Base-by-base conservation (phyloP, 2,329 filamentous ascomycete species). In the Amesomyces nigricolor region DNA sequence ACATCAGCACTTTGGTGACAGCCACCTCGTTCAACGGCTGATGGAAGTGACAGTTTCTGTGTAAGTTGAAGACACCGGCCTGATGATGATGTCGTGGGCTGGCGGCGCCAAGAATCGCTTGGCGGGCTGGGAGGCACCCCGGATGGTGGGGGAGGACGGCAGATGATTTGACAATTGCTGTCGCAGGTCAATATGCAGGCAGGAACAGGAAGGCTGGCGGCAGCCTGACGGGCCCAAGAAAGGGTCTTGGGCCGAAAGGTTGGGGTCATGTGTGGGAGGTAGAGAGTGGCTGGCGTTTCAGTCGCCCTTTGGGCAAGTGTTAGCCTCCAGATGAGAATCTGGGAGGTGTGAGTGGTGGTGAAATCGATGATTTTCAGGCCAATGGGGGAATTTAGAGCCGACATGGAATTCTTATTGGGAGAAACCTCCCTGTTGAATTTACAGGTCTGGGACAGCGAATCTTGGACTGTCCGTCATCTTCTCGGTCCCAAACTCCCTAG, bases 191-290 rank as follows among this genome's bases (percentile, higher is more conserved):
- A 65, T 58, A 63, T 51, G 58, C 58, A 60, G 53, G 57, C 59
- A 64, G 64, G 66, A 62, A 67, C 66, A 57, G 59, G 53, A 64
- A 65, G 62, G 66, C 64, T 65, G 63, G 58, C 58, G 52, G 57
- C 51, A 61, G 61, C 66, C 64, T 58, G 59, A 65, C 61, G 61
- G 64, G 63, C 61, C 65, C 62, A 62, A 54, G 63, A 14, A 56
- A 45, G 49, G 51, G 54, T 35, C 53, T 56, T 62, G 57, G 55
- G 9, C 58, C 56, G 58, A 61, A 61, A 54, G 60, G 62, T 49
- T 61, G 53, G 51, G 44, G 47, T 35, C 42, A 47, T 45, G 54
- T 22, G 49, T 50, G 49, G 40, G 50, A 54, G 29, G 38, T 22
- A 40, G 22, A 44, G 60, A 59, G 45, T 59, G 51, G 58, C 46